Evolutionary conservation across 2,329 filamentous ascomycete species (phyloP).

Genomic region (Pseudofabraea citricarpa): DNA sequence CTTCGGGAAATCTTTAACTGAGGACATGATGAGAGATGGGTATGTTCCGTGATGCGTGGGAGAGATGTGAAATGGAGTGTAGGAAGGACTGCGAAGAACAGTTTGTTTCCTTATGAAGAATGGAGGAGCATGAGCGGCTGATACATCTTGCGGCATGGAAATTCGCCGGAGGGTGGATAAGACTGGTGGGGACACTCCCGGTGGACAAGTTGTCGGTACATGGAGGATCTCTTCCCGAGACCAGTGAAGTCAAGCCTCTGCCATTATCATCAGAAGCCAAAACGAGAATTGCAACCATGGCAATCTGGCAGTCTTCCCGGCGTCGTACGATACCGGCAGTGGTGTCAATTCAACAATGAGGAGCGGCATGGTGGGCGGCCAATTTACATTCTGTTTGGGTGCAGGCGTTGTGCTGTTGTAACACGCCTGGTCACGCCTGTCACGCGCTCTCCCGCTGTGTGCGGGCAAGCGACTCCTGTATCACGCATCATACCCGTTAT

Average conservation of each 20-base stretch:
- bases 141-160: not conserved
- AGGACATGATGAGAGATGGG: slow-evolving; percentile 18
- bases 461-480: too few species aligned
- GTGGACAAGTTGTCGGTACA: not conserved
- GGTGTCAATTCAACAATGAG: too few species aligned
- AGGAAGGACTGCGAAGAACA: not conserved
- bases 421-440: too few species aligned
- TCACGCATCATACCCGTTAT: too few species aligned
- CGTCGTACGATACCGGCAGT: too few species aligned
- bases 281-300: too few species aligned
- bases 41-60: not conserved
- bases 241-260: not conserved
- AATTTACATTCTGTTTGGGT: too few species aligned
- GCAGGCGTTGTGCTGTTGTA: too few species aligned
- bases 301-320: too few species aligned
- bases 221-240: not conserved
- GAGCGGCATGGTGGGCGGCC: too few species aligned
- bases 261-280: too few species aligned
- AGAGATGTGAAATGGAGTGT: not conserved
- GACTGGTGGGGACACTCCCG: not conserved
- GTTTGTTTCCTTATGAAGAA: not conserved
- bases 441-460: too few species aligned
- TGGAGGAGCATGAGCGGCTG: not conserved
- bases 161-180: not conserved
- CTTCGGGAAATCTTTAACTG: slow-evolving; percentile 52